Conservation (phyloP, 768 basidiomycete species). For the Tremella yokohamensis region DNA sequence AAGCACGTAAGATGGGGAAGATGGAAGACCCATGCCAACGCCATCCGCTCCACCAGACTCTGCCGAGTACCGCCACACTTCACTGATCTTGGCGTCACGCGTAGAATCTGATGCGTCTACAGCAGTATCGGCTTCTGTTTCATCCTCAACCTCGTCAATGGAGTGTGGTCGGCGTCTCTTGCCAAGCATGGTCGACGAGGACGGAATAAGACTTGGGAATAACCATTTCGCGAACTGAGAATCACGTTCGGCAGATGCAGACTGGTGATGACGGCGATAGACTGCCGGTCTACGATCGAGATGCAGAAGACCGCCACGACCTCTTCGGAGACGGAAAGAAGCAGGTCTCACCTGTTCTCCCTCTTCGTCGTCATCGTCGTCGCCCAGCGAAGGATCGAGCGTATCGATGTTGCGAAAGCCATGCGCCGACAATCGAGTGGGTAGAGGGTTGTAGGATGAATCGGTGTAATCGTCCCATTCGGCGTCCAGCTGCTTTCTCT, state of each 20-base stretch:
- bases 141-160: conserved; percentile 32
- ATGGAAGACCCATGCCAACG: conserved; percentile 43
- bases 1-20: conserved; percentile 9
- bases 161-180: conserved; percentile 25
- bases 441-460: conserved; percentile 67
- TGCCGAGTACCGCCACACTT: conserved; percentile 51
- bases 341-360: conserved; percentile 42
- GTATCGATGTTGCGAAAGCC: conserved; percentile 40
- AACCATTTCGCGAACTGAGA: background rate
- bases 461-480: conserved; percentile 86
- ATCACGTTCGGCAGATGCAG: conserved; percentile 5
- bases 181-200: conserved; percentile 6
- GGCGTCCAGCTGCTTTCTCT: conserved; percentile 69
- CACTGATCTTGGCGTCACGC: conserved; percentile 44
- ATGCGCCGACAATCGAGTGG: conserved; percentile 57
- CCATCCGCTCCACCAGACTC: conserved; percentile 44
- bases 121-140: background rate
- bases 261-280: conserved; percentile 11
- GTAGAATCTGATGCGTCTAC: background rate
- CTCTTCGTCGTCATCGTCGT: conserved; percentile 15
- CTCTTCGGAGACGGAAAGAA: conserved; percentile 67
- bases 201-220: background rate
- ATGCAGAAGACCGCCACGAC: conserved; percentile 74
- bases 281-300: conserved; percentile 63
- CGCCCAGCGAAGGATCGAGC: conserved; percentile 56